phyloP scores from a whole-genome alignment of 1,284 basidiomycete genomes.

The Irpex rosettiformis region DNA sequence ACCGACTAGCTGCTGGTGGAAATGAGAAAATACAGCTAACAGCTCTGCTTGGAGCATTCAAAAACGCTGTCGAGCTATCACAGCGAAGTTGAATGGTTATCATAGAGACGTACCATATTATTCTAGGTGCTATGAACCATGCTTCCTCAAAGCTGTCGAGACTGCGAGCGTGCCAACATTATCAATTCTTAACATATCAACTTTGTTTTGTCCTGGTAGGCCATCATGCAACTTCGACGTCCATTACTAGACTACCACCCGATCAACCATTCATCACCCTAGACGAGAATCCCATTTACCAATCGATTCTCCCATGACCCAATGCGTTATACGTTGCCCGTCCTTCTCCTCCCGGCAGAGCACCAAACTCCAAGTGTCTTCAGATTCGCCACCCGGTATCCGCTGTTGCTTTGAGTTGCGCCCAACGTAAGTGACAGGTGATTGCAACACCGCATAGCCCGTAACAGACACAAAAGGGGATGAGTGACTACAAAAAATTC shows the following conservation, averaged over 20 bases:
- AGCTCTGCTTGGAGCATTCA: conserved; percentile 90
- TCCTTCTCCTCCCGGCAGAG: conserved; percentile 6
- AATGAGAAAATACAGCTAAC: conserved; percentile 95
- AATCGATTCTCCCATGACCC: conserved; percentile 25
- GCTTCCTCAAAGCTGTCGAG: no score
- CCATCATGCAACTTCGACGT: no score
- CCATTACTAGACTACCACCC: no score
- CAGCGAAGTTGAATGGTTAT: conserved; percentile 33
- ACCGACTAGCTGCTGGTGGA: conserved; percentile 89
- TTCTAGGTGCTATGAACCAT: no score
- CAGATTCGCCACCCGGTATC: conserved; percentile 19
- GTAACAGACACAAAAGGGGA: conserved; percentile 19
- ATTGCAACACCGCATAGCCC: conserved; percentile 18
- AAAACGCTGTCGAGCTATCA: conserved; percentile 83
- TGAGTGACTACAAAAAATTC: neutral
- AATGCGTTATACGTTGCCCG: conserved; percentile 5
- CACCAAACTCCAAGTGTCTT: conserved; percentile 25
- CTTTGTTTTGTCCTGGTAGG: no score
- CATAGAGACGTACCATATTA: no score
- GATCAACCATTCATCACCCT: conserved; percentile 18
- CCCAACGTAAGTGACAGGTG: conserved; percentile 22
- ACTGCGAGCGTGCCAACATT: no score
- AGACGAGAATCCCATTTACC: conserved; percentile 26
- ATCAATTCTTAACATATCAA: no score
- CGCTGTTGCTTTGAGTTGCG: conserved; percentile 13